Evolutionary conservation across 2,329 filamentous ascomycete species (phyloP), one percentile per base, ranked within the genome.

Genomic region (Chrysoporthe austroafricana): DNA sequence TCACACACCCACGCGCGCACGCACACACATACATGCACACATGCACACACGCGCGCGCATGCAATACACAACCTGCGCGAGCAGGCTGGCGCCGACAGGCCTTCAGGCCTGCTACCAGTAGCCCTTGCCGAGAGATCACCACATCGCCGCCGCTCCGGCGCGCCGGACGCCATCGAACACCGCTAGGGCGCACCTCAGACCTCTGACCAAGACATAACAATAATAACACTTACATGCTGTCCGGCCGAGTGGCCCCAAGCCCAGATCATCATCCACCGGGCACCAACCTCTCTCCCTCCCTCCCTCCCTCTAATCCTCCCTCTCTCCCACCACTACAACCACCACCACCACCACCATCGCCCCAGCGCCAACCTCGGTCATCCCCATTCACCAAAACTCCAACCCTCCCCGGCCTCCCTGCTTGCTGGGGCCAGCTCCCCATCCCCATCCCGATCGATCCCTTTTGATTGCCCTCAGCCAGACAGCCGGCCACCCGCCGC

Each of bases 231-330:
- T 26, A 26, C 26, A 26, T 26, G 26, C 52, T 46, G 39, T 52
- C 48, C 43, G 60, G 32, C 61, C 62, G 64, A 66, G 58, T 71
- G 62, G 65, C 69, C 48, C 66, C 60, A 66, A 66, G 36, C 46
- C 36, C 54, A 57, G 43, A 36, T 21, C 26, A 59, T 44, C 56
- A 65, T 36, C 18, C 66, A 58, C 67, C 58, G 66, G 64, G 58
- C 62, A 48, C 18, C 44, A 57, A 13, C 8, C 39, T 48, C 0
- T 44, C 18, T 42, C 11, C 5, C 32, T 26, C 44, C 5, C 32
- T 26, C 44, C 44, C 26, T 26, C 26, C 26, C 26, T 26, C 26
- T 26, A 26, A 26, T 26, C 26, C 26, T 26, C 26, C 26, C 26
- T 26, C 26, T 26, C 26, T 26, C 26, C 26, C 26, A 26, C 26